Evolutionary conservation across 129 eudicot species (phyloP).

Genomic region (Escallonia rubra): DNA sequence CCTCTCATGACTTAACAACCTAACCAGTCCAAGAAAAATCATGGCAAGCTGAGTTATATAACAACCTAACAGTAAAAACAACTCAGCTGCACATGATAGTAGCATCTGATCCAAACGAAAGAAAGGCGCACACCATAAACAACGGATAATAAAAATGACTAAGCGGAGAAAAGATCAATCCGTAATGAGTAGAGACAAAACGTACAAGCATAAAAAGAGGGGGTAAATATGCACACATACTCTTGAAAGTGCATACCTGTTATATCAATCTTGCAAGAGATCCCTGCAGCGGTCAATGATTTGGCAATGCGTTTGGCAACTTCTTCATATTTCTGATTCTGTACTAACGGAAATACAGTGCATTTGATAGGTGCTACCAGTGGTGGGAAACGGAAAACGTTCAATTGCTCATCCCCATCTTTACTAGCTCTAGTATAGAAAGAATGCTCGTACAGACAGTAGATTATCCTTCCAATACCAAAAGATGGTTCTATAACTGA

Average conservation of each 20-base stretch:
- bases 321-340: conserved; percentile 55
- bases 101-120: too few species aligned
- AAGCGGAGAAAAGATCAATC: neutral
- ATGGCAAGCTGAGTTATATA: too few species aligned
- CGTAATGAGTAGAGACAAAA: neutral
- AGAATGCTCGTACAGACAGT: conserved; percentile 71
- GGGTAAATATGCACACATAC: neutral
- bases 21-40: too few species aligned
- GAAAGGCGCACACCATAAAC: too few species aligned
- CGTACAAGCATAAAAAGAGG: too few species aligned
- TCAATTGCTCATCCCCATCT: conserved; percentile 68
- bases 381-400: conserved; percentile 62
- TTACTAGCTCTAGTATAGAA: conserved; percentile 68
- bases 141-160: neutral
- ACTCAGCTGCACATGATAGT: too few species aligned
- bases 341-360: conserved; percentile 68
- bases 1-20: too few species aligned
- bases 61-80: too few species aligned
- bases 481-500: conserved; percentile 74
- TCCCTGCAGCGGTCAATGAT: conserved; percentile 52
- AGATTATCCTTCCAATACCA: conserved; percentile 79
- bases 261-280: conserved; percentile 51
- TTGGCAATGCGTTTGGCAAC: conserved; percentile 48
- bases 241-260: conserved; percentile 41
- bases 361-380: conserved; percentile 84